Percentiles rank a stretch among this genome's conserved stretches.
Evolutionary conservation across 2,329 filamentous ascomycete species (phyloP).

Genomic region (Cladosporium sp.): DNA sequence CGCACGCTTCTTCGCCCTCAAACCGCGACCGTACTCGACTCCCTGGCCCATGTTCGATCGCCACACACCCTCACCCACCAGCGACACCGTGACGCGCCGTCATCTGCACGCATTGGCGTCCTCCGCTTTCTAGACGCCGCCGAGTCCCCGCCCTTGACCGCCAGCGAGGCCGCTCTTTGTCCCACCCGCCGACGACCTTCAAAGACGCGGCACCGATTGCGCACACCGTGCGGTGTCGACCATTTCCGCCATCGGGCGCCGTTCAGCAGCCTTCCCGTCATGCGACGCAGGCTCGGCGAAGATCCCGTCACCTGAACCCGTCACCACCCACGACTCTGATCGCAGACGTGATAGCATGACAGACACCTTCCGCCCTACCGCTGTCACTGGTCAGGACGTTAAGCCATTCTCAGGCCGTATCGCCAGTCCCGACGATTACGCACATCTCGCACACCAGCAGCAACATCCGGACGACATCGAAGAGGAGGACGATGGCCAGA

Average conservation of each 20-base stretch:
- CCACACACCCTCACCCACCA: neutral
- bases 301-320: slow-evolving; percentile 26
- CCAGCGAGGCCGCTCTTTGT: slow-evolving; percentile 9
- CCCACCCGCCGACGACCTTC: neutral
- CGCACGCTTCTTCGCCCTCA: neutral
- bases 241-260: slow-evolving; percentile 10
- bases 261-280: slow-evolving; percentile 23
- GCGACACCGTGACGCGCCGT: slow-evolving; percentile 2
- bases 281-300: slow-evolving; percentile 29
- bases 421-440: slow-evolving; percentile 1
- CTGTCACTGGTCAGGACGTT: slow-evolving; percentile 27
- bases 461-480: slow-evolving; percentile 2
- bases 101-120: neutral
- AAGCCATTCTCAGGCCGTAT: slow-evolving; percentile 10
- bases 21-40: slow-evolving; percentile 4
- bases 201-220: slow-evolving; percentile 1
- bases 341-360: slow-evolving; percentile 34
- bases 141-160: slow-evolving; percentile 3
- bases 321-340: slow-evolving; percentile 18
- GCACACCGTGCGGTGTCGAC: slow-evolving; percentile 9
- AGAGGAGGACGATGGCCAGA: slow-evolving; percentile 75
- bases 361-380: slow-evolving; percentile 29
- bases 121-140: neutral
- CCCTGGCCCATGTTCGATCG: neutral
- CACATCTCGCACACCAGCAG: neutral